Percentiles rank a stretch among this genome's conserved stretches.
phyloP scores from a whole-genome alignment of 306 rosid species.

The Chamaecrista fasciculata region DNA sequence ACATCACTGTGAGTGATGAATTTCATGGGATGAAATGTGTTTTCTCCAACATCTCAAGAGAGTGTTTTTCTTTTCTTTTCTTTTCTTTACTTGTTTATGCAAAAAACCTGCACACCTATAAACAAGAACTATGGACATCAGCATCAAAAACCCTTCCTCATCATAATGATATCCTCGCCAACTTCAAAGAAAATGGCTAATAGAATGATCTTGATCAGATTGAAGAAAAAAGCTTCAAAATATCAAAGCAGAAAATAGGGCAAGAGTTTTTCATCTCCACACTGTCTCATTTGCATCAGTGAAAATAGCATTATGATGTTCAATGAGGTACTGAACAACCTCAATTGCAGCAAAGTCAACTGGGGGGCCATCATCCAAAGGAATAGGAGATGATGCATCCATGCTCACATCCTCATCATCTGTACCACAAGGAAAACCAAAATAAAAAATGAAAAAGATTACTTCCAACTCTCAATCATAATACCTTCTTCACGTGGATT shows the following conservation, averaged over 20 bases:
- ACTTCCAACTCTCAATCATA: too few species aligned
- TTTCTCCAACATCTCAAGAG: slow-evolving; percentile 13
- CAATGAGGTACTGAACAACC: slow-evolving; percentile 91
- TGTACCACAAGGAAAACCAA: slow-evolving; percentile 31
- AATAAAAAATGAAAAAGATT: background rate
- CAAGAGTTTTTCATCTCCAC: slow-evolving; percentile 76
- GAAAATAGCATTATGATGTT: slow-evolving; percentile 88
- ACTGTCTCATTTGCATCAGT: slow-evolving; percentile 93
- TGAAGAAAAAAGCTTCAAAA: slow-evolving; percentile 15
- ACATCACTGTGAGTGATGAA: background rate
- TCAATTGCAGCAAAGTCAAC: slow-evolving; percentile 84
- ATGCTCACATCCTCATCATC: slow-evolving; percentile 68
- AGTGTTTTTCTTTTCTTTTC: background rate
- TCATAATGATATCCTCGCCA: background rate
- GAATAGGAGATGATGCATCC: slow-evolving; percentile 82
- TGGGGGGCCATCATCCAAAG: slow-evolving; percentile 84
- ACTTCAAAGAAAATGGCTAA: slow-evolving; percentile 22
- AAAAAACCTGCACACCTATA: slow-evolving; percentile 3
- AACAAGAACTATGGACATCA: slow-evolving; percentile 1
- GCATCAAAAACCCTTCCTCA: slow-evolving; percentile 24
- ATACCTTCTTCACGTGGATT: background rate
- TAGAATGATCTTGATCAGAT: slow-evolving; percentile 25
- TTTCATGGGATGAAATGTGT: background rate
- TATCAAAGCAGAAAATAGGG: background rate
- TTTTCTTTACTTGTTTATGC: background rate